Percentiles rank a stretch among this genome's conserved stretches.
Conservation (phyloP, 805 yeast species). For the Candida ortonii region DNA sequence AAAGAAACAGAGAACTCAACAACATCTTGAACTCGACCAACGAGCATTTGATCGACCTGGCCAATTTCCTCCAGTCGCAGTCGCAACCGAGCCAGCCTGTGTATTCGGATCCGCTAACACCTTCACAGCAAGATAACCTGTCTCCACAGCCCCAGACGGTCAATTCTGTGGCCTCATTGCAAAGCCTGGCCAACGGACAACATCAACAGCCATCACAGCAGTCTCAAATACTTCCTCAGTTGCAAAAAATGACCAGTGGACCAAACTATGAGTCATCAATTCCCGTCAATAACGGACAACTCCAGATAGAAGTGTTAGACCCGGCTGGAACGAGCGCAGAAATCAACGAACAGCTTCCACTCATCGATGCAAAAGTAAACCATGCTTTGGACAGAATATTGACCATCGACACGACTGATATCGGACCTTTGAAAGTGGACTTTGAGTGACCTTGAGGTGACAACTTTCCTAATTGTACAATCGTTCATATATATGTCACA, state of each 20-base stretch:
- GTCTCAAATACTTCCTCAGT: conserved; percentile 9
- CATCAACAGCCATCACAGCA: too few species aligned
- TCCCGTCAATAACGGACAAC: conserved; percentile 10
- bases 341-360: conserved; percentile 13
- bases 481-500: neutral
- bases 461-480: conserved; percentile 1
- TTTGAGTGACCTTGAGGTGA: conserved; percentile 6
- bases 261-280: conserved; percentile 9
- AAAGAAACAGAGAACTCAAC: conserved; percentile 32
- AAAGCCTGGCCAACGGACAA: conserved; percentile 11
- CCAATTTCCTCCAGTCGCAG: conserved; percentile 23
- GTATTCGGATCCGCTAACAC: conserved; percentile 2
- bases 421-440: conserved; percentile 16
- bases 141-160: conserved; percentile 7
- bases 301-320: conserved; percentile 19
- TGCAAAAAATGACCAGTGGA: conserved; percentile 8
- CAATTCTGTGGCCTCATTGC: conserved; percentile 11
- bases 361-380: conserved; percentile 10
- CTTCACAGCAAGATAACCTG: conserved; percentile 4
- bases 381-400: conserved; percentile 7
- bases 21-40: conserved; percentile 33
- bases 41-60: conserved; percentile 32
- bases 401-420: conserved; percentile 7
- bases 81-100: conserved; percentile 10
- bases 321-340: conserved; percentile 6